A percentile compares a stretch with the other conserved stretches of the same genome.
These are phyloP conservation scores for Eucalyptus sp. DNA, from an alignment of 345 rosid species.

Conservation along the genomic window DNA sequence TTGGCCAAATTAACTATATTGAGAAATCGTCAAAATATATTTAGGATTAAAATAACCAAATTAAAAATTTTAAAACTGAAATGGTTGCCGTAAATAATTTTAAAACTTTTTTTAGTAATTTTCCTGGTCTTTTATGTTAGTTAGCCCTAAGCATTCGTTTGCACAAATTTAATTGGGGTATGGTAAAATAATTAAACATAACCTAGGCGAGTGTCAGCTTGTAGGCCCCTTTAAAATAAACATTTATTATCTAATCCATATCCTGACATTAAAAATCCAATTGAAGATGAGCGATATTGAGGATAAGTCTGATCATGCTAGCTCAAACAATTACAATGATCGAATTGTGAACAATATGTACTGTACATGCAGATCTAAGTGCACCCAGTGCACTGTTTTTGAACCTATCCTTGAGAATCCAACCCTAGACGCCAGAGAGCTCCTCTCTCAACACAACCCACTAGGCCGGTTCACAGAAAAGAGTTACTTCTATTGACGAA, in stretches of 20 bases:
- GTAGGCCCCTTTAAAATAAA: neutral
- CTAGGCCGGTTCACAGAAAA: neutral
- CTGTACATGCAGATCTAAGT: neutral
- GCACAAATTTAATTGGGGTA: neutral
- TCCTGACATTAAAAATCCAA: neutral
- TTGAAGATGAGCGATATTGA: neutral
- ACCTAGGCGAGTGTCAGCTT: neutral
- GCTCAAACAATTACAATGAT: neutral
- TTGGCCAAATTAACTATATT: fast-evolving
- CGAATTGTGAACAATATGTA: neutral
- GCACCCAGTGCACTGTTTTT: neutral
- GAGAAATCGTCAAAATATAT: neutral
- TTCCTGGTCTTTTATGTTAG: neutral
- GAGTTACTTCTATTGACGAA: neutral
- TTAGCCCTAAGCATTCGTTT: neutral
- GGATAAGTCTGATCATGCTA: neutral
- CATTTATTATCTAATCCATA: neutral
- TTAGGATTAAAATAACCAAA: fast-evolving
- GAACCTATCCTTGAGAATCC: neutral
- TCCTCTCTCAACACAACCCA: neutral
- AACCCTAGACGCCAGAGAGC: neutral
- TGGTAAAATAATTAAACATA: neutral
- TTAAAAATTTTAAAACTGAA: fast-evolving
- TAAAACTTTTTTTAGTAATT: neutral
- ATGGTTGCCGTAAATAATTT: fast-evolving